Base-by-base conservation (phyloP, 345 rosid genomes). In the Microcos paniculata region DNA sequence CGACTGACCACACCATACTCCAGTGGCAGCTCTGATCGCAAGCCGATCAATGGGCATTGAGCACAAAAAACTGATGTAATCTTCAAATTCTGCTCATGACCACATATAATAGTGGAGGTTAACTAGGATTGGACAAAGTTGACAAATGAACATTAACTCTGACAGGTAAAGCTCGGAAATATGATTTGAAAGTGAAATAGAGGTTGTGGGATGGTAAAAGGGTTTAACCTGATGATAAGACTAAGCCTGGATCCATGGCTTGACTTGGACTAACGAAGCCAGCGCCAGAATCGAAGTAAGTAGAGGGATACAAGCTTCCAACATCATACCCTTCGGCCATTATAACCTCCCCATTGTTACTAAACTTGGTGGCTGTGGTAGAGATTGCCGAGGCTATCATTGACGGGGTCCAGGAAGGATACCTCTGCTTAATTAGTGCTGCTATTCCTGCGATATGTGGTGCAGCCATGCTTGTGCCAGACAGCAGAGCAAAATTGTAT, bases 401-500 rank as follows among this genome's bases (percentile, higher is more conserved):
- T 6, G 97, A 82, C 0, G 98, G 97, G 0, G 87, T 85, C 98
- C 97, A 94, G 9, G 84, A 83, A 59, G 97, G 95, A 63, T 88
- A 80, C 18, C 48, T 55, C 23, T 92, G 97, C 82, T 90, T 92
- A 78, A 94, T 88, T 2, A 92, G 77, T 4, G 93, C 97, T 1
- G 90, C 88, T 31, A 89, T 84, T 63, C 98, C 98, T 0, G 61
- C 91, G 6, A 90, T 72, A 58, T 94, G 98, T 65, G 97, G 97
- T 42, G 97, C 77, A 0, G 97, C 97, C 98, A 92, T 92, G 86
- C 98, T 94, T 3, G 97, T 90, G 43, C 97, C 98, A 0, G 98
- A 94, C 59, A 91, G 46, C 55, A 94, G 74, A 0, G 97, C 98
- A 73, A 88, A 94, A 71, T 69, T 83, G 48, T 83, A 70, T 51